Evolutionary conservation across 805 yeast species (phyloP).

Genomic region (Pichia insulana): DNA sequence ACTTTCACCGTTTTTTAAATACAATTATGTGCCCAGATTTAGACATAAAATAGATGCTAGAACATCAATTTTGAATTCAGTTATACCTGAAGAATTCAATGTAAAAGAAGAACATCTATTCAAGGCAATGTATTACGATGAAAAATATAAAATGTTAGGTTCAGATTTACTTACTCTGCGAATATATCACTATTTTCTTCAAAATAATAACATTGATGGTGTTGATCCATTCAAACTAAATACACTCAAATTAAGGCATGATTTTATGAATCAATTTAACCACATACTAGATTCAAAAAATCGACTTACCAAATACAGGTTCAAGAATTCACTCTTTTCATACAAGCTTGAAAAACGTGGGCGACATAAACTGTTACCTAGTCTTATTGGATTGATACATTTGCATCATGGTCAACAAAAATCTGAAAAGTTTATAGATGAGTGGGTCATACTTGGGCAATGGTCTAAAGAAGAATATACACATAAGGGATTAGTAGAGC

Average conservation of each 20-base stretch:
- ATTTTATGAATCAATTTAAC: constrained; percentile 20
- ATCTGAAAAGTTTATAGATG: constrained; percentile 18
- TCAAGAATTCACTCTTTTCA: background rate
- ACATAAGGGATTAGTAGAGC: constrained; percentile 23
- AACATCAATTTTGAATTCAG: constrained; percentile 14
- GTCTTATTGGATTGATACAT: constrained; percentile 22
- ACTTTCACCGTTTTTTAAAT: constrained; percentile 9
- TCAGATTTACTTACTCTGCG: constrained; percentile 6
- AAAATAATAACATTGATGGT: background rate
- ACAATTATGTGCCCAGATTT: constrained; percentile 12
- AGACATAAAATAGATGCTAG: constrained; percentile 19
- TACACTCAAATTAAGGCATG: constrained; percentile 10
- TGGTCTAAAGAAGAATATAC: constrained; percentile 12
- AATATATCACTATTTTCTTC: constrained; percentile 2
- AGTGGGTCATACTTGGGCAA: constrained; percentile 23
- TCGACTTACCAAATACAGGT: constrained; percentile 2
- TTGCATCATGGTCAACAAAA: constrained; percentile 17
- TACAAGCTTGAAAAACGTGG: constrained; percentile 16
- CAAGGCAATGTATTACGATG: constrained; percentile 16
- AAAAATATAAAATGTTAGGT: constrained; percentile 6
- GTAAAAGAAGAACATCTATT: constrained; percentile 16
- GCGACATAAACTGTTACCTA: constrained; percentile 17
- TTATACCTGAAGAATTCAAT: constrained; percentile 19
- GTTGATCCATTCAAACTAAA: constrained; percentile 5
- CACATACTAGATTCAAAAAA: constrained; percentile 7